A percentile compares a stretch with the other conserved stretches of the same genome.
phyloP scores from a whole-genome alignment of 805 yeast species.

The Schwanniomyces sp. region DNA sequence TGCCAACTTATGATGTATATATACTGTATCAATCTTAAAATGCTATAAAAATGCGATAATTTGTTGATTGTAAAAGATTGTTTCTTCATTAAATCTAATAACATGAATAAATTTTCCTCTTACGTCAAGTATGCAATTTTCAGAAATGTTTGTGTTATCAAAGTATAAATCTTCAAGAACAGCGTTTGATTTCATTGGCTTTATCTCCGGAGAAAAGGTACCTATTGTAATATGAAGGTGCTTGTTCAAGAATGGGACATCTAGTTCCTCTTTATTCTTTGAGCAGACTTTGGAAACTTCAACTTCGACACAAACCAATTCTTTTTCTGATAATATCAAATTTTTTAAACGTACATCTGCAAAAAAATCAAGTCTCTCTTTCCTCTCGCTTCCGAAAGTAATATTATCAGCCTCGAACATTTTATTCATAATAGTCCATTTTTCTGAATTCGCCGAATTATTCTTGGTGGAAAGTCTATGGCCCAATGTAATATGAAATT shows the following conservation, averaged over 20 bases:
- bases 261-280: background rate
- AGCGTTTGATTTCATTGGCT: conserved; percentile 55
- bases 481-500: conserved; percentile 68
- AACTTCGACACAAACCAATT: conserved; percentile 56
- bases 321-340: conserved; percentile 48
- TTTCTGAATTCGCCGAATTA: conserved; percentile 13
- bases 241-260: conserved; percentile 11
- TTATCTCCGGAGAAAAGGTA: conserved; percentile 41
- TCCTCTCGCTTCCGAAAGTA: conserved; percentile 3
- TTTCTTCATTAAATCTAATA: conserved; percentile 5
- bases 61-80: conserved; percentile 9
- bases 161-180: conserved; percentile 6
- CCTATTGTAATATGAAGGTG: conserved; percentile 74
- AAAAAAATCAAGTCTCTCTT: conserved; percentile 20
- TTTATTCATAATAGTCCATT: conserved; percentile 16
- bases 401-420: conserved; percentile 10
- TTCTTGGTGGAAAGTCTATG: conserved; percentile 34
- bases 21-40: background rate
- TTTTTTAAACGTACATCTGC: conserved; percentile 43
- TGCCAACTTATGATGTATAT: background rate
- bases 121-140: background rate
- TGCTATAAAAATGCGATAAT: conserved; percentile 9
- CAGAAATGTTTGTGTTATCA: conserved; percentile 1
- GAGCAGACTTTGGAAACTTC: conserved; percentile 18
- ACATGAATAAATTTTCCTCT: conserved; percentile 8